Evolutionary conservation across 2,329 filamentous ascomycete genomes (phyloP).

Genomic region (Cladophialophora immunda): DNA sequence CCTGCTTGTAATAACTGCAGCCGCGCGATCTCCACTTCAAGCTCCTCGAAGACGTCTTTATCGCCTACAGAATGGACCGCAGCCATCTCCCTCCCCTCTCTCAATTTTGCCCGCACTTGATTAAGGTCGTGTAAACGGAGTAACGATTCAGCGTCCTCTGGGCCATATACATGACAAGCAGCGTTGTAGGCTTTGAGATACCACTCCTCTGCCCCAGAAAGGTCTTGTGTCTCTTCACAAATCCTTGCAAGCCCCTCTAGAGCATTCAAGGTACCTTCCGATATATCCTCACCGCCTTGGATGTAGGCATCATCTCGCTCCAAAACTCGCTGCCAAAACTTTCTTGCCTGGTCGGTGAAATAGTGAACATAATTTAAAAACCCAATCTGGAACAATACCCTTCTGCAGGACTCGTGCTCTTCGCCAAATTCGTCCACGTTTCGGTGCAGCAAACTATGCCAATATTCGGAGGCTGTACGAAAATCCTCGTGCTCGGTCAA

Average conservation of each 20-base stretch:
- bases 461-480: background rate
- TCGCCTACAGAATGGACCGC: background rate
- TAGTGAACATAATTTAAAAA: background rate
- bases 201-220: slow-evolving; percentile 11
- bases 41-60: background rate
- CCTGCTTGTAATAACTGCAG: slow-evolving; percentile 8
- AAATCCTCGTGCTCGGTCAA: background rate
- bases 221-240: background rate
- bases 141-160: background rate
- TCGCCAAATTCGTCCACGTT: background rate
- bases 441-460: background rate
- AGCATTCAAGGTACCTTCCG: rapidly evolving
- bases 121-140: background rate
- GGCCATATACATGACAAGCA: background rate
- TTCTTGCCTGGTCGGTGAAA: background rate
- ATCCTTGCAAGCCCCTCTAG: background rate
- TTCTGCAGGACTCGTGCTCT: background rate
- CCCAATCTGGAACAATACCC: background rate
- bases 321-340: background rate
- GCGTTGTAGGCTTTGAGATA: slow-evolving; percentile 11
- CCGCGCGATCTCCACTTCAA: slow-evolving; percentile 3
- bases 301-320: background rate
- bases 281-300: background rate
- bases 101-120: background rate
- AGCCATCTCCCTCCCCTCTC: background rate